Percentiles rank a stretch among this genome's conserved stretches.
These are phyloP conservation scores for Dendrobium catenatum DNA, from an alignment of 106 monocot species.

Conservation along the genomic window DNA sequence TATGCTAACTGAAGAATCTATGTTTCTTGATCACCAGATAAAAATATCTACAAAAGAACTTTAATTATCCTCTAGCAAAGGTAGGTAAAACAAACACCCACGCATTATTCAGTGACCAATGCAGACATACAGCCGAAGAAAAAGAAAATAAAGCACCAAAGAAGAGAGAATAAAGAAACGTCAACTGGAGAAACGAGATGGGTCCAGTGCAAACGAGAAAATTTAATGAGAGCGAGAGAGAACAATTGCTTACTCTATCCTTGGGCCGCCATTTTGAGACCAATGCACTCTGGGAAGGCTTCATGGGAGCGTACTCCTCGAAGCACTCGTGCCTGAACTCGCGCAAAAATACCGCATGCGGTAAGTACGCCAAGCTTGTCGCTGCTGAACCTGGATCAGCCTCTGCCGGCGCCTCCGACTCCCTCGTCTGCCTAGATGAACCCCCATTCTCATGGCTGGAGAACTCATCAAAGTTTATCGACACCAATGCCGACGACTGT, in stretches of 20 bases:
- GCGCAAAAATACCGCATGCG: slow-evolving; percentile 46
- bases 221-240: background rate
- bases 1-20: background rate
- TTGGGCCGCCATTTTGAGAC: slow-evolving; percentile 56
- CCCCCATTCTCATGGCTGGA: slow-evolving; percentile 21
- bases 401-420: slow-evolving; percentile 12
- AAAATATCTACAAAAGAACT: background rate
- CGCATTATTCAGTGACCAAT: background rate
- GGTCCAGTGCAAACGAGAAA: no score
- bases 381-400: background rate
- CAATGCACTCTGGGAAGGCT: slow-evolving; percentile 29
- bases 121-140: background rate
- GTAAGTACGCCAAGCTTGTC: slow-evolving; percentile 43
- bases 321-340: slow-evolving; percentile 48
- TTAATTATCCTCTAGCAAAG: background rate
- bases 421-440: slow-evolving; percentile 18
- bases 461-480: slow-evolving; percentile 26
- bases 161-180: background rate
- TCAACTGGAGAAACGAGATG: no score
- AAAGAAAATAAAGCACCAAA: background rate
- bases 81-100: background rate
- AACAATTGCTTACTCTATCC: slow-evolving; percentile 32
- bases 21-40: background rate
- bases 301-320: slow-evolving; percentile 26
- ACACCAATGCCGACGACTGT: slow-evolving; percentile 22